phyloP scores from a whole-genome alignment of 2,329 filamentous ascomycete genomes.

The Venturia effusa region DNA sequence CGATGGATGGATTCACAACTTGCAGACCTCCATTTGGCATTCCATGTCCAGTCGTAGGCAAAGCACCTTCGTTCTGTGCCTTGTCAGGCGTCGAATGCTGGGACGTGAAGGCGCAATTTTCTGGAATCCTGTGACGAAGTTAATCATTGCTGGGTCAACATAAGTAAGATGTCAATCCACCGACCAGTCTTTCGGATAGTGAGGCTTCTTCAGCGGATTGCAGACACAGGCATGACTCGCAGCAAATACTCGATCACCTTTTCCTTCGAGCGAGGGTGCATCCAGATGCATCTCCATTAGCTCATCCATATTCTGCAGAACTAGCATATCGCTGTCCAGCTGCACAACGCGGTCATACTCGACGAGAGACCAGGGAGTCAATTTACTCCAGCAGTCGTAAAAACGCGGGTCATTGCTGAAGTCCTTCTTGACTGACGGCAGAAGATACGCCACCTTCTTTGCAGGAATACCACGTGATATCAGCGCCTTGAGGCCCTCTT shows the following conservation, averaged over 20 bases:
- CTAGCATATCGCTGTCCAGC: slow-evolving; percentile 82
- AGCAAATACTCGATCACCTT: slow-evolving; percentile 61
- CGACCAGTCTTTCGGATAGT: slow-evolving; percentile 68
- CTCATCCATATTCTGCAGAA: slow-evolving; percentile 79
- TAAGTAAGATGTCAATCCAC: neutral
- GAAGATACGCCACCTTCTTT: slow-evolving; percentile 60
- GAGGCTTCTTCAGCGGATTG: slow-evolving; percentile 66
- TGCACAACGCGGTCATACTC: slow-evolving; percentile 74
- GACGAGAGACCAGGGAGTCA: slow-evolving; percentile 63
- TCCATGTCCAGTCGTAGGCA: slow-evolving; percentile 39
- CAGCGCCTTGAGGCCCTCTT: slow-evolving; percentile 57
- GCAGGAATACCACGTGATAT: slow-evolving; percentile 56
- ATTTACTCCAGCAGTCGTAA: slow-evolving; percentile 84
- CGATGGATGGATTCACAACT: slow-evolving; percentile 47
- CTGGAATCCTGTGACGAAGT: slow-evolving; percentile 31
- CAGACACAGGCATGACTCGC: slow-evolving; percentile 78
- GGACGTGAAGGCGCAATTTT: slow-evolving; percentile 51
- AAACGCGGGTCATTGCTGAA: slow-evolving; percentile 73
- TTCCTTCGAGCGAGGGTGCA: slow-evolving; percentile 35
- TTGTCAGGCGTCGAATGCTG: slow-evolving; percentile 41
- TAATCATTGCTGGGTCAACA: neutral
- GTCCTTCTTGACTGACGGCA: slow-evolving; percentile 54
- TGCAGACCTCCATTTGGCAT: slow-evolving; percentile 52
- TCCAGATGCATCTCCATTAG: slow-evolving; percentile 76
- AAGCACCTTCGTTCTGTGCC: slow-evolving; percentile 42